Conservation (phyloP, 2,329 filamentous ascomycete genomes). For the Pestalotiopsis fici region DNA sequence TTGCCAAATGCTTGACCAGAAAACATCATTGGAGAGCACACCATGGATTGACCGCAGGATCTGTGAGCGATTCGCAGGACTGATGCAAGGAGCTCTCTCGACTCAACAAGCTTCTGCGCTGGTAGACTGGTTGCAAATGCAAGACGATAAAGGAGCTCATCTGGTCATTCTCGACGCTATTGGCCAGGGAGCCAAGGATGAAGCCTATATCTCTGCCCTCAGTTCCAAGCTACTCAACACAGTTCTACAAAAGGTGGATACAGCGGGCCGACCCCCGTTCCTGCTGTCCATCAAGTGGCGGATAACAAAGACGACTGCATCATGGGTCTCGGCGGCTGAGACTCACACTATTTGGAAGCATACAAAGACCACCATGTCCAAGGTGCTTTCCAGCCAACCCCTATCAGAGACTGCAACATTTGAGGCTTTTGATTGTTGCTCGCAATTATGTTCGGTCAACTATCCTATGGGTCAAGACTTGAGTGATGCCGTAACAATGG, state of each 20-base stretch:
- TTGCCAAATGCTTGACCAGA: slow-evolving; percentile 13
- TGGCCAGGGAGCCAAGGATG: slow-evolving; percentile 33
- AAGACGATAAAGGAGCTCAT: slow-evolving; percentile 24
- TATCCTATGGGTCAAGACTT: slow-evolving; percentile 25
- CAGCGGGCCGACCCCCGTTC: slow-evolving; percentile 19
- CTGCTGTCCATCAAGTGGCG: slow-evolving; percentile 29
- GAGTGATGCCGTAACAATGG: slow-evolving; percentile 22
- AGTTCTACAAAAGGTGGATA: slow-evolving; percentile 24
- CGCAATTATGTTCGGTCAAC: slow-evolving; percentile 26
- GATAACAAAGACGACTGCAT: slow-evolving; percentile 24
- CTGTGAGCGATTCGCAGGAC: slow-evolving; percentile 22
- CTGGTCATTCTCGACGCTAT: slow-evolving; percentile 39
- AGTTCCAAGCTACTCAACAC: slow-evolving; percentile 32
- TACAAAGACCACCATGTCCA: slow-evolving; percentile 22
- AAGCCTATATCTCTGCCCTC: slow-evolving; percentile 30
- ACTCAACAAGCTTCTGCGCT: slow-evolving; percentile 35
- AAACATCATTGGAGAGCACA: slow-evolving; percentile 12
- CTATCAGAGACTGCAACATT: slow-evolving; percentile 22
- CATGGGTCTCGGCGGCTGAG: slow-evolving; percentile 25
- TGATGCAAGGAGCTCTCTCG: slow-evolving; percentile 37
- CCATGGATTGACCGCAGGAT: slow-evolving; percentile 28
- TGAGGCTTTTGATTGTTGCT: slow-evolving; percentile 30
- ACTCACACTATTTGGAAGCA: slow-evolving; percentile 25
- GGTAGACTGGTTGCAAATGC: slow-evolving; percentile 32
- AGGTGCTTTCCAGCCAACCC: slow-evolving; percentile 22